Conservation (phyloP, 2,329 filamentous ascomycete species). For the Scleromitrula shiraiana region DNA sequence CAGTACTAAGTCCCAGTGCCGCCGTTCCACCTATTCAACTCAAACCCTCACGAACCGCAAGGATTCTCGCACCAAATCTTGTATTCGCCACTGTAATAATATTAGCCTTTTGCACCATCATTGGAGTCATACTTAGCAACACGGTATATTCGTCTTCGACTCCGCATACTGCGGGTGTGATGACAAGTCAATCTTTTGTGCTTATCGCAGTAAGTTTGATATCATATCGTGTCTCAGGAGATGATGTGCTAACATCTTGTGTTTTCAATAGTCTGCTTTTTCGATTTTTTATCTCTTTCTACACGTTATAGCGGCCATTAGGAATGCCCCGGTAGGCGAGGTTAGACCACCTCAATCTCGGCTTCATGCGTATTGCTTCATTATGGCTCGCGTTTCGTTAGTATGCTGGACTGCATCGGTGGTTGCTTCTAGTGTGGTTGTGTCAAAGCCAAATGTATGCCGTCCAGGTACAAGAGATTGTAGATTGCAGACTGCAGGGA, state of each 20-base stretch:
- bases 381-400: slow-evolving; percentile 19
- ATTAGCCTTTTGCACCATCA: slow-evolving; percentile 10
- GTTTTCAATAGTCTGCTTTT: slow-evolving; percentile 15
- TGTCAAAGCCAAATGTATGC: slow-evolving; percentile 16
- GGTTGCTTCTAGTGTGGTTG: slow-evolving; percentile 14
- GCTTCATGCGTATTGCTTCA: slow-evolving; percentile 21
- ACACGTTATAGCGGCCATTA: slow-evolving; percentile 14
- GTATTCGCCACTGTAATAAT: slow-evolving; percentile 14
- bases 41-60: slow-evolving; percentile 8
- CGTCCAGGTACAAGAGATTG: slow-evolving; percentile 10
- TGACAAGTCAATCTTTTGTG: slow-evolving; percentile 14
- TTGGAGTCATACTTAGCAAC: slow-evolving; percentile 11
- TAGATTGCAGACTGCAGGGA: slow-evolving; percentile 13
- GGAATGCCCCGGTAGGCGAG: slow-evolving; percentile 17
- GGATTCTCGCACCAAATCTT: slow-evolving; percentile 15
- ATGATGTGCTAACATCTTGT: background rate
- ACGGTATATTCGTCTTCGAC: slow-evolving; percentile 7
- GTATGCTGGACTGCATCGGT: slow-evolving; percentile 20
- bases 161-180: slow-evolving; percentile 12
- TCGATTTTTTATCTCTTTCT: slow-evolving; percentile 20
- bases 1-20: background rate
- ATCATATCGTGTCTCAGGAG: background rate
- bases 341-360: slow-evolving; percentile 16
- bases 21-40: slow-evolving; percentile 2
- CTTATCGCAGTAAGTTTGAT: slow-evolving; percentile 18